These are phyloP conservation scores for Macrophomina tecta DNA, from an alignment of 2,329 filamentous ascomycete species.

Conservation along the genomic window DNA sequence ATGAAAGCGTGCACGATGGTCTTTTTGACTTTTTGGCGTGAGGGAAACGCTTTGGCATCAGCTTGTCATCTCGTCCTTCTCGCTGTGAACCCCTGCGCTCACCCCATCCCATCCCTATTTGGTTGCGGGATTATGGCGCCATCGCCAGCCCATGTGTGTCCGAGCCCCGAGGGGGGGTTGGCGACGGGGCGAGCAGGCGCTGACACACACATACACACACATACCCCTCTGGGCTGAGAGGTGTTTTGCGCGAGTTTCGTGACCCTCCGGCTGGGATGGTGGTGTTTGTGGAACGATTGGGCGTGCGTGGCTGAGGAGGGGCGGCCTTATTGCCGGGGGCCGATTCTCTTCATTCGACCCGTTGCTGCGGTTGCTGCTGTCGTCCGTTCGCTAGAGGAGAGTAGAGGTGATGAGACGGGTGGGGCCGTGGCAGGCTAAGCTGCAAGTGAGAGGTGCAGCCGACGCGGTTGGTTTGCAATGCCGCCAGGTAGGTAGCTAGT, in stretches of 20 bases:
- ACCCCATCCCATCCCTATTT: neutral
- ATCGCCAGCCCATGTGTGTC: neutral
- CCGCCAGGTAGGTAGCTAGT: no score
- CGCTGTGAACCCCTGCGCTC: neutral
- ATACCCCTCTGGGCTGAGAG: no score
- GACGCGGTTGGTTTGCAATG: neutral
- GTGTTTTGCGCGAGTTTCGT: neutral
- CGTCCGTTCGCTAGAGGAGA: neutral
- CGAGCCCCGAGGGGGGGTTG: no score
- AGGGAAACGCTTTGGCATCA: no score
- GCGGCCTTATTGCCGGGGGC: neutral
- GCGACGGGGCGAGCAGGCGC: no score
- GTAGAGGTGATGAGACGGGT: neutral
- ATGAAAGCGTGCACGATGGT: neutral
- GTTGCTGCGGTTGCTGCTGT: neutral
- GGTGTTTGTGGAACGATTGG: no score
- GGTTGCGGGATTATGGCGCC: conserved; percentile 5
- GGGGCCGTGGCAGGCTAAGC: conserved; percentile 4
- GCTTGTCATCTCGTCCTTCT: neutral
- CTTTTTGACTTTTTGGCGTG: neutral
- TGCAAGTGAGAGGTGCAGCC: conserved; percentile 12
- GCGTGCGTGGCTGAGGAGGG: neutral
- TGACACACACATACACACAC: no score
- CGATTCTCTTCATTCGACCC: neutral
- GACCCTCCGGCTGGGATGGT: neutral